Percentiles rank a stretch among this genome's conserved stretches.
phyloP scores from a whole-genome alignment of 2,329 filamentous ascomycete genomes.

The Cercospora zeina region DNA sequence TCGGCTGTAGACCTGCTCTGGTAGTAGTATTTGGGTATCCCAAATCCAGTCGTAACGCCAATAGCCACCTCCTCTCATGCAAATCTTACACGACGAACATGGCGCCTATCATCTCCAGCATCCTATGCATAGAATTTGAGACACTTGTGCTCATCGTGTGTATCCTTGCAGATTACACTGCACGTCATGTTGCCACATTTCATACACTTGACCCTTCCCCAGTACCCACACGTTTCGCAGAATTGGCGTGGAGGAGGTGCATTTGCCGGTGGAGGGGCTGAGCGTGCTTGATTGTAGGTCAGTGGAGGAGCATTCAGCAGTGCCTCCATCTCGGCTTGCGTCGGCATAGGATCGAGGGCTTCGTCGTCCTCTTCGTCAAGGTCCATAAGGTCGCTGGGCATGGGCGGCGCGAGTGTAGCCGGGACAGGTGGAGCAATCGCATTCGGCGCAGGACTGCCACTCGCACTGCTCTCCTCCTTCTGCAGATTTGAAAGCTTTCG shows the following conservation, averaged over 20 bases:
- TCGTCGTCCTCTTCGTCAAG: constrained; percentile 47
- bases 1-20: not conserved
- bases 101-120: constrained; percentile 14
- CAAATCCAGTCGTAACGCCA: not conserved
- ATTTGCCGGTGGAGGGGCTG: constrained; percentile 43
- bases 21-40: not conserved
- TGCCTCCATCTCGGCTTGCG: constrained; percentile 58
- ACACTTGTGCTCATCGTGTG: constrained; percentile 71
- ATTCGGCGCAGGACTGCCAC: constrained; percentile 34
- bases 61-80: not conserved
- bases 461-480: constrained; percentile 34
- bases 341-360: constrained; percentile 31
- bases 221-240: constrained; percentile 80
- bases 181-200: constrained; percentile 79
- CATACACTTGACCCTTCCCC: constrained; percentile 72
- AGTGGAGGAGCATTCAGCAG: constrained; percentile 66
- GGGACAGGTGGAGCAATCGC: constrained; percentile 9
- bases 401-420: constrained; percentile 22
- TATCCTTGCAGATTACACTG: constrained; percentile 70
- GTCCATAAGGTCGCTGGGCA: constrained; percentile 41
- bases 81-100: constrained; percentile 7
- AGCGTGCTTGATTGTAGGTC: constrained; percentile 64
- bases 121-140: constrained; percentile 51
- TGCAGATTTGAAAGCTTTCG: constrained; percentile 30
- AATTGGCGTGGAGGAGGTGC: constrained; percentile 62